Evolutionary conservation across 148 eudicot genomes (phyloP).

Genomic region (Rhododendron griersonianum): DNA sequence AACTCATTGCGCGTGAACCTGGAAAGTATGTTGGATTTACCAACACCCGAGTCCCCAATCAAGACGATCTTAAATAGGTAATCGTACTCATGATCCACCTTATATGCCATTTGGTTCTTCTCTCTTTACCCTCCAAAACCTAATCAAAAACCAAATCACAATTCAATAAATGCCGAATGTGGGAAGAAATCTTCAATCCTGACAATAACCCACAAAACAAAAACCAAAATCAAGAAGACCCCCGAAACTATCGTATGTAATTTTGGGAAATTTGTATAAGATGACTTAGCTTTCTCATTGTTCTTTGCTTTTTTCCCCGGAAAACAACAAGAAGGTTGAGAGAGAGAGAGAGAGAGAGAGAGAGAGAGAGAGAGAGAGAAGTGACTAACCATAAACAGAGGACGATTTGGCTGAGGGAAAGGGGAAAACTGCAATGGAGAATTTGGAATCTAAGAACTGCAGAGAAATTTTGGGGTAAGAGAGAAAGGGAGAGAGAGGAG

Average conservation of each 20-base stretch:
- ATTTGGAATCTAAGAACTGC: neutral
- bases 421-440: conserved; percentile 1
- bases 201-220: neutral
- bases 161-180: neutral
- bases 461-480: conserved; percentile 10
- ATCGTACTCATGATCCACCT: conserved; percentile 72
- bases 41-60: conserved; percentile 78
- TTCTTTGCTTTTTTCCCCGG: neutral
- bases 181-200: neutral
- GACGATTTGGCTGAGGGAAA: neutral
- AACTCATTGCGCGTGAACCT: conserved; percentile 76
- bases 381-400: conserved; percentile 8
- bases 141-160: neutral
- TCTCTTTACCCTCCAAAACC: conserved; percentile 18
- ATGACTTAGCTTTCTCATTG: neutral
- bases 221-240: neutral
- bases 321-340: neutral
- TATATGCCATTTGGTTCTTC: conserved; percentile 50
- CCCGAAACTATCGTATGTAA: neutral
- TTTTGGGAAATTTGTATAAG: neutral
- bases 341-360: neutral
- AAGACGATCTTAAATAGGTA: conserved; percentile 74
- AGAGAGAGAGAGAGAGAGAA: neutral
- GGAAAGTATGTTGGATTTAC: conserved; percentile 72
- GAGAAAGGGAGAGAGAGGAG: conserved; percentile 3